These are phyloP conservation scores for Incumbomyces delicatus DNA, from an alignment of 2,329 filamentous ascomycete genomes.

Conservation along the genomic window DNA sequence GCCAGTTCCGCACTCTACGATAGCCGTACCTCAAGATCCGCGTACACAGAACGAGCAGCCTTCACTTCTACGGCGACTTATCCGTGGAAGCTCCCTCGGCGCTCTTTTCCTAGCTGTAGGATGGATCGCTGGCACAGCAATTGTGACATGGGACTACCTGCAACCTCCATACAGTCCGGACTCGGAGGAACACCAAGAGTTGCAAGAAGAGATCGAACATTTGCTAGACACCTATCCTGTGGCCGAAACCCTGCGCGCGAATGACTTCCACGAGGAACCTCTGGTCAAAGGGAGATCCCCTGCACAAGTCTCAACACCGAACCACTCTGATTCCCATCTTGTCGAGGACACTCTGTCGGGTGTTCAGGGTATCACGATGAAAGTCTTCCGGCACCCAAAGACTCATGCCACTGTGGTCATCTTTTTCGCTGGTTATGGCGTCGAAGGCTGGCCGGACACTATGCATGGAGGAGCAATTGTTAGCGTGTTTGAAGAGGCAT, in stretches of 20 bases:
- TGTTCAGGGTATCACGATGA: constrained; percentile 30
- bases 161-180: constrained; percentile 24
- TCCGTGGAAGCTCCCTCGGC: constrained; percentile 12
- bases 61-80: constrained; percentile 8
- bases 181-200: constrained; percentile 25
- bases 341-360: constrained; percentile 33
- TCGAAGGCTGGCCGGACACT: constrained; percentile 61
- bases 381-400: constrained; percentile 54
- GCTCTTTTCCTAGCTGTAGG: constrained; percentile 14
- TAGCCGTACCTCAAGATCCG: background rate
- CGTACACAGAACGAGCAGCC: background rate
- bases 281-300: constrained; percentile 28
- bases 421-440: constrained; percentile 51
- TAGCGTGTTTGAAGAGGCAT: constrained; percentile 58
- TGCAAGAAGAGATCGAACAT: constrained; percentile 24
- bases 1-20: background rate
- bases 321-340: constrained; percentile 16
- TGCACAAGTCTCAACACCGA: constrained; percentile 16
- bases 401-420: constrained; percentile 54
- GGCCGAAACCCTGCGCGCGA: constrained; percentile 28
- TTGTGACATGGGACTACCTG: constrained; percentile 21
- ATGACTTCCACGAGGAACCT: constrained; percentile 30
- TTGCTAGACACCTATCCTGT: constrained; percentile 28
- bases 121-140: constrained; percentile 13
- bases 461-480: constrained; percentile 63